These are phyloP conservation scores for Entophlyctis luteolus DNA, from an alignment of 192 early-diverging fungal species.

Conservation along the genomic window DNA sequence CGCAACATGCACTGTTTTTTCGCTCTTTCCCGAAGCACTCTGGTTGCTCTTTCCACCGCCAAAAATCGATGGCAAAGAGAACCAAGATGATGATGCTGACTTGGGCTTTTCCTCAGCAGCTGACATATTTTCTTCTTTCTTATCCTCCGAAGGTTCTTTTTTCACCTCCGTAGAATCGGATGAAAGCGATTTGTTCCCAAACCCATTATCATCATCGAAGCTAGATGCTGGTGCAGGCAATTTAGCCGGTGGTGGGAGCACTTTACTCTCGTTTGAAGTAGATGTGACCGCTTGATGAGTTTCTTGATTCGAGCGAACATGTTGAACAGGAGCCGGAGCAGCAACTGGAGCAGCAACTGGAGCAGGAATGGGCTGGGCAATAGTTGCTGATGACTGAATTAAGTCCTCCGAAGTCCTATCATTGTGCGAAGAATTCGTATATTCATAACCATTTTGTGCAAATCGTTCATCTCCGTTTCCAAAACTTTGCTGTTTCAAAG, in stretches of 20 bases:
- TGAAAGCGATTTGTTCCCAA: conserved; percentile 36
- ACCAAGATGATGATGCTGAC: conserved; percentile 20
- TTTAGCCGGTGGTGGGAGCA: neutral
- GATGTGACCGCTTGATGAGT: no score
- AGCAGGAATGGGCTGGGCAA: no score
- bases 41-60: conserved; percentile 24
- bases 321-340: no score
- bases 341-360: no score
- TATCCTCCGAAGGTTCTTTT: conserved; percentile 40
- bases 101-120: conserved; percentile 23
- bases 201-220: conserved; percentile 46
- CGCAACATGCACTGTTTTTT: conserved; percentile 59
- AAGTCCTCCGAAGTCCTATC: no score
- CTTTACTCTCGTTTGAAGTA: no score
- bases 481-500: no score
- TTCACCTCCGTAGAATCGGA: conserved; percentile 39
- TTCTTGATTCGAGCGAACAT: no score
- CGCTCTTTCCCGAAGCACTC: conserved; percentile 7
- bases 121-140: conserved; percentile 2
- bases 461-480: no score
- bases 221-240: neutral
- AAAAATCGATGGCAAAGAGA: conserved; percentile 41
- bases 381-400: no score
- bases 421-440: no score
- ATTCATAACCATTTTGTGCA: no score